These are phyloP conservation scores for Agarophyton chilense DNA, from an alignment of 23 red algal species.

Conservation along the genomic window DNA sequence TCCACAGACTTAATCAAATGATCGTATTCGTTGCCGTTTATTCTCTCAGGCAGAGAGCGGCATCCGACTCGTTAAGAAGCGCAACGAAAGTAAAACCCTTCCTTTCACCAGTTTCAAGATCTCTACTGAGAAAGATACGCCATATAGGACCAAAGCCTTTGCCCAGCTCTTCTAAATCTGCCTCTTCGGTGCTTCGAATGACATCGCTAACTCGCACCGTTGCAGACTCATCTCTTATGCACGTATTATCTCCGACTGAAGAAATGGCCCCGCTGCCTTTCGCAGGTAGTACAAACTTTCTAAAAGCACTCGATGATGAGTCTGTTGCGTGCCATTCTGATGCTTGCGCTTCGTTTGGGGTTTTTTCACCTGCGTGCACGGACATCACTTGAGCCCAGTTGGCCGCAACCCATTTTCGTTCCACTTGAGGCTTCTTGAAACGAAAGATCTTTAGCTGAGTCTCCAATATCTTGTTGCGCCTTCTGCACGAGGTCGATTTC, in stretches of 20 bases:
- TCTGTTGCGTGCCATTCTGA: conserved; percentile 33
- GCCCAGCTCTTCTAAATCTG: conserved; percentile 89
- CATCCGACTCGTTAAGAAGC: conserved; percentile 66
- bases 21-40: conserved; percentile 94
- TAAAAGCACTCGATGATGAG: conserved; percentile 27
- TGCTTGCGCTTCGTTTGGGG: conserved; percentile 45
- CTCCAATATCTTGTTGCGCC: conserved; percentile 80
- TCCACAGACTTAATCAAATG: conserved; percentile 95
- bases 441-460: conserved; percentile 74
- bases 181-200: conserved; percentile 84
- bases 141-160: conserved; percentile 81
- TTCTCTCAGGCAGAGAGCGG: conserved; percentile 78
- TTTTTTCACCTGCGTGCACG: conserved; percentile 69
- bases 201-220: conserved; percentile 98
- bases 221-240: conserved; percentile 85
- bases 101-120: conserved; percentile 88
- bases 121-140: conserved; percentile 90
- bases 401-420: conserved; percentile 75
- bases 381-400: conserved; percentile 98
- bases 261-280: conserved; percentile 68
- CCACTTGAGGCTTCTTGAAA: conserved; percentile 77
- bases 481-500: conserved; percentile 75
- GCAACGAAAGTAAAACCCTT: conserved; percentile 97
- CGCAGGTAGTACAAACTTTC: conserved; percentile 86
- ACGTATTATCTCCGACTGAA: conserved; percentile 62